Conservation (phyloP, 768 basidiomycete species). For the Asterophora lycoperdoides region DNA sequence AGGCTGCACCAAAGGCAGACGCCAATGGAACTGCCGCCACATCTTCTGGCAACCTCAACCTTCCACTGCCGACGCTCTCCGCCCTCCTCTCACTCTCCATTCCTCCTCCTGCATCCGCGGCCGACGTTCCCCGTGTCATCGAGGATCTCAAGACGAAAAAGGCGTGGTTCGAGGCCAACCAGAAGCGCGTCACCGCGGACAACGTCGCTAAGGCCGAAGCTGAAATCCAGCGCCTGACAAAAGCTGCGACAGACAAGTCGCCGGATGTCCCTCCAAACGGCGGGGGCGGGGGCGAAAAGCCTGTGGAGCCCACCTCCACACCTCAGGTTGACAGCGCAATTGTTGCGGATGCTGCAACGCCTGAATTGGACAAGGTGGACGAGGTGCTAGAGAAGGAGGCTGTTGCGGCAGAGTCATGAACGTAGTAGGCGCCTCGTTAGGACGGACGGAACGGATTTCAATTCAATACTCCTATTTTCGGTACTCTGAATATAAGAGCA, state of each 20-base stretch:
- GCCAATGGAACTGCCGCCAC: conserved; percentile 28
- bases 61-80: conserved; percentile 81
- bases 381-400: conserved; percentile 26
- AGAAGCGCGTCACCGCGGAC: conserved; percentile 71
- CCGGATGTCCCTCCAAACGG: conserved; percentile 35
- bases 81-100: conserved; percentile 88
- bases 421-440: not conserved
- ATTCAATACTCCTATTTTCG: conserved; percentile 7
- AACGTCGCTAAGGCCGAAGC: conserved; percentile 78
- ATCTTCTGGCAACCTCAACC: conserved; percentile 45
- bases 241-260: conserved; percentile 32
- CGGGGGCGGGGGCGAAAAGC: conserved; percentile 33
- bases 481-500: conserved; percentile 12
- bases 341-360: conserved; percentile 31
- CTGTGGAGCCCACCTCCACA: conserved; percentile 43
- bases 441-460: conserved; percentile 10
- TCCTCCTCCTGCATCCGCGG: conserved; percentile 73
- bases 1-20: conserved; percentile 39
- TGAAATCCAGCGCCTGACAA: conserved; percentile 61
- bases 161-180: conserved; percentile 92
- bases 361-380: conserved; percentile 41
- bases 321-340: conserved; percentile 31
- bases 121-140: conserved; percentile 78
- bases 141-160: conserved; percentile 93
- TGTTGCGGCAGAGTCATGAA: conserved; percentile 20